Evolutionary conservation across 805 yeast genomes (phyloP).

Genomic region (Candida chauliodis): DNA sequence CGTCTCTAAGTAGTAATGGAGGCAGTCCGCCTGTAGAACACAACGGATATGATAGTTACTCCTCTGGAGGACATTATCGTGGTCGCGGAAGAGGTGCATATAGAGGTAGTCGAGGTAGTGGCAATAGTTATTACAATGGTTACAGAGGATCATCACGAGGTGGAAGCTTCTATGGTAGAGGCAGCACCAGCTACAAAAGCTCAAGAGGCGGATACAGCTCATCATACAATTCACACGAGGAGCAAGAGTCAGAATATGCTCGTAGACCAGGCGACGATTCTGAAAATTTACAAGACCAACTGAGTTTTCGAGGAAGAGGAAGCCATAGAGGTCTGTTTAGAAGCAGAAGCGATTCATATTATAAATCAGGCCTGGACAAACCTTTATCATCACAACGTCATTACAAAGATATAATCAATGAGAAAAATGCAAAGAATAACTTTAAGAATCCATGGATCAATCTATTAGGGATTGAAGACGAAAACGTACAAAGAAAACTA

Average conservation of each 20-base stretch:
- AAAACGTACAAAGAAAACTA: slow-evolving; percentile 19
- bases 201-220: neutral
- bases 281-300: neutral
- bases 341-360: slow-evolving; percentile 10
- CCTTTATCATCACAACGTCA: slow-evolving; percentile 4
- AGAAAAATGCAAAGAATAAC: slow-evolving; percentile 6
- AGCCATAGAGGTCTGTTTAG: slow-evolving; percentile 9
- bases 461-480: slow-evolving; percentile 25
- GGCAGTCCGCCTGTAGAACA: neutral
- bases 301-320: slow-evolving; percentile 4
- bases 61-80: slow-evolving; percentile 6
- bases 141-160: slow-evolving; percentile 7
- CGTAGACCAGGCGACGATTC: neutral
- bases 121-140: neutral
- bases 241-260: neutral
- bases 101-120: slow-evolving; percentile 4
- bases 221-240: neutral
- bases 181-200: slow-evolving; percentile 10
- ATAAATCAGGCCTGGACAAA: slow-evolving; percentile 3
- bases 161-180: slow-evolving; percentile 3
- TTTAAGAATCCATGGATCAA: slow-evolving; percentile 32
- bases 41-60: slow-evolving; percentile 9
- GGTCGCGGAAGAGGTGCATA: slow-evolving; percentile 8
- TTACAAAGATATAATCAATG: slow-evolving; percentile 8
- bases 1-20: neutral